Evolutionary conservation across 805 yeast genomes (phyloP), one percentile per base, ranked within the genome.

Genomic region (Gaillardinia entomophila): DNA sequence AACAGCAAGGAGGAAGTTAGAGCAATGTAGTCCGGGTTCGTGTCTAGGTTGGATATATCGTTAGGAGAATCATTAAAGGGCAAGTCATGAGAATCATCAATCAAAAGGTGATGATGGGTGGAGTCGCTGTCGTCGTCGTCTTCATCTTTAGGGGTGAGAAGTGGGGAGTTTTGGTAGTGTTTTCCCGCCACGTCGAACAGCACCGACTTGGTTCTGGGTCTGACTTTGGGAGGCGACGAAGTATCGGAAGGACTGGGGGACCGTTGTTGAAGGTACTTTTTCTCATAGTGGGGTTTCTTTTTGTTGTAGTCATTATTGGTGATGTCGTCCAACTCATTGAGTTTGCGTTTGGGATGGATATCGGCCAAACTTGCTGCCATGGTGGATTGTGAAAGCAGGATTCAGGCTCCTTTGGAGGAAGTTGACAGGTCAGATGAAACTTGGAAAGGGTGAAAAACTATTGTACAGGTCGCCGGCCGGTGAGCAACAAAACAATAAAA

Each of bases 141-240:
- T 24, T 63, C 71, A 16, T 65, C 66, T 36, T 62, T 63, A 4
- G 71, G 71, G 2, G 71, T 65, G 31, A 64, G 49, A 22, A 65
- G 51, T 5, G 68, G 68, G 27, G 62, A 52, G 35, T 43, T 42
- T 24, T 57, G 55, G 34, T 56, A 59, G 22, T 41, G 44, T 35
- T 49, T 48, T 33, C 55, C 48, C 8, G 51, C 37, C 16, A 51
- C 41, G 26, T 53, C 60, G 29, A 57, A 57, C 37, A 49, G 40
- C 12, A 57, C 62, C 6, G 51, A 43, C 40, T 56, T 56, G 27
- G 43, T 34, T 17, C 49, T 46, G 6, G 32, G 36, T 28, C 45
- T 45, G 16, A 44, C 47, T 4, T 48, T 32, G 30, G 46, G 37
- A 12, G 43, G 33, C 26, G 4, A n/a, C 16, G 32, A 16, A 51